Evolutionary conservation across 1,284 basidiomycete genomes (phyloP), one percentile per base, ranked within the genome.

Genomic region (Trametes hirsuta): DNA sequence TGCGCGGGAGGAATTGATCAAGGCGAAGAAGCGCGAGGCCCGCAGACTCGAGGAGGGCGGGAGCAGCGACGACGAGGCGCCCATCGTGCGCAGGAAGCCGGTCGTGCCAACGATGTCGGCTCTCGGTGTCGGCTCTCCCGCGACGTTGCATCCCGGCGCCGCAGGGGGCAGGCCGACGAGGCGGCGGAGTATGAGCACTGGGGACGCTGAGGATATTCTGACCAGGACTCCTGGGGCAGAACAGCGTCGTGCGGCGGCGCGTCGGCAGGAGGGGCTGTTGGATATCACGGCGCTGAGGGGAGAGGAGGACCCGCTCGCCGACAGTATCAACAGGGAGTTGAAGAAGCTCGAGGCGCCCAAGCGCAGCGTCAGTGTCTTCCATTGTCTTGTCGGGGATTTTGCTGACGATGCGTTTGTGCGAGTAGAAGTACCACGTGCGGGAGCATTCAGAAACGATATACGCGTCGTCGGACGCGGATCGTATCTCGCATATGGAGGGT

Each of bases 371-470:
- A 72, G 84, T 71, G 30, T 6, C 10, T 21, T 24, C 18, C 18
- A 18, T 14, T 15, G 18, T 45, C 46, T 49, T 44, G 25, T 24
- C 25, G n/a, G 6, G 21, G 41, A 15, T 41, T 55, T 57, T 9
- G 18, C 11, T 59, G 47, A 58, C 49, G 11, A 18, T 60, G 40
- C 21, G 58, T 8, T 36, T 55, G 49, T 25, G 37, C 18, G 55
- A 42, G 42, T 55, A 81, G 66, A 81, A 78, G 61, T 89, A 90
- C 74, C 80, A 79, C 47, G 78, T 96, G 55, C 84, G 87, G 21
- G 87, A 94, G 71, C 88, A 82, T 44, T 82, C 85, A 65, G 81
- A 78, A 36, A 89, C 84, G n/a, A 92, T 95, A 45, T 91, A 92
- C 68, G 93, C 93, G 4, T 90, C 89, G 14, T 87, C 90, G 11